Evolutionary conservation across 1,139 yeast genomes (phyloP).

Genomic region (Taiozyma sp.): DNA sequence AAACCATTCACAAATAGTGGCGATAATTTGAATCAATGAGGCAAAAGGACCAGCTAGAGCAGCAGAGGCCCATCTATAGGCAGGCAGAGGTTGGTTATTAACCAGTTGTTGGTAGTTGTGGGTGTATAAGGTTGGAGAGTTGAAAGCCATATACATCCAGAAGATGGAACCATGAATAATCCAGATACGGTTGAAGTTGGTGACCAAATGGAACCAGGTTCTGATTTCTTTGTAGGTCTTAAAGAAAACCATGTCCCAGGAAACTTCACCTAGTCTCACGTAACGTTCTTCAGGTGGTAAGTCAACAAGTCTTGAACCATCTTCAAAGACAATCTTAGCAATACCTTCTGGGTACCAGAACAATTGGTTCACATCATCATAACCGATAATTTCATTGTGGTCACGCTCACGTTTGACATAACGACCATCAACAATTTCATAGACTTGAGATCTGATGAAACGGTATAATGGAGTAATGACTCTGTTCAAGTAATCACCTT

Average conservation of each 20-base stretch:
- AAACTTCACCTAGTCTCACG: slow-evolving; percentile 85
- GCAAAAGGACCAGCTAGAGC: slow-evolving; percentile 95
- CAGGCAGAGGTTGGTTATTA: slow-evolving; percentile 81
- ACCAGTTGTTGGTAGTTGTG: slow-evolving; percentile 77
- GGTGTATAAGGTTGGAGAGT: slow-evolving; percentile 89
- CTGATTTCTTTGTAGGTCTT: slow-evolving; percentile 96
- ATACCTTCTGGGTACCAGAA: slow-evolving; percentile 99
- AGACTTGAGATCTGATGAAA: slow-evolving; percentile 90
- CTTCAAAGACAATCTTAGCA: slow-evolving; percentile 84
- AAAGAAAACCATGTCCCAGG: slow-evolving; percentile 90
- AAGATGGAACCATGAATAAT: slow-evolving; percentile 81
- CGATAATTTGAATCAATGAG: slow-evolving; percentile 71
- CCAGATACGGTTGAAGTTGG: slow-evolving; percentile 98
- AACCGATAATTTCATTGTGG: slow-evolving; percentile 91
- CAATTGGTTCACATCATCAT: slow-evolving; percentile 97
- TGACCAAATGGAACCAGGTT: slow-evolving; percentile 95
- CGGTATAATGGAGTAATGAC: slow-evolving; percentile 89
- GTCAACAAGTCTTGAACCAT: slow-evolving; percentile 88
- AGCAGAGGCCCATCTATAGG: slow-evolving; percentile 88
- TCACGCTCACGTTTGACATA: slow-evolving; percentile 94
- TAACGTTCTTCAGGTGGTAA: slow-evolving; percentile 87
- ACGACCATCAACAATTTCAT: slow-evolving; percentile 91
- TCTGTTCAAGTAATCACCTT: slow-evolving; percentile 93
- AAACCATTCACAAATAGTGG: slow-evolving; percentile 91
- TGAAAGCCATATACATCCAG: slow-evolving; percentile 95